These are phyloP conservation scores for Furcasterigmium sp. DNA, from an alignment of 2,329 filamentous ascomycete species.

Conservation along the genomic window DNA sequence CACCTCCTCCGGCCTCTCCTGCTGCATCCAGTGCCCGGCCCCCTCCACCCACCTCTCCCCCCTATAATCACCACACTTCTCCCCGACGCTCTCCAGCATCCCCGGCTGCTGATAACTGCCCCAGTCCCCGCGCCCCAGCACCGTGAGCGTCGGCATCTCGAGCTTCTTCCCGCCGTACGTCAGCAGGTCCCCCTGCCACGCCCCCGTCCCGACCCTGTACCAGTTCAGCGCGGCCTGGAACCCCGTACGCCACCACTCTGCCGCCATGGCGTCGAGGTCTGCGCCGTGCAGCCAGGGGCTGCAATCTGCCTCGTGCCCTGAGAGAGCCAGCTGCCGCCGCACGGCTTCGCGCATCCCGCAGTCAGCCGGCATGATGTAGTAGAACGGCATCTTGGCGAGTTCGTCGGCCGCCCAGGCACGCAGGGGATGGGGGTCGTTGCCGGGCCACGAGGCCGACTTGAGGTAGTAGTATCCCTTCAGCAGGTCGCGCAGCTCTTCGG, in stretches of 20 bases:
- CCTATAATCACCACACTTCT: conserved; percentile 41
- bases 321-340: background rate
- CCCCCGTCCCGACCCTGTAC: conserved; percentile 55
- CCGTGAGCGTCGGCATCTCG: conserved; percentile 54
- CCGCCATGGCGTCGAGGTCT: conserved; percentile 54
- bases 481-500: conserved; percentile 50
- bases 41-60: conserved; percentile 48
- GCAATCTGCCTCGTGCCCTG: conserved; percentile 25
- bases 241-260: conserved; percentile 55
- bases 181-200: conserved; percentile 42
- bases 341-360: conserved; percentile 56
- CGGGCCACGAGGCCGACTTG: conserved; percentile 57
- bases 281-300: conserved; percentile 50
- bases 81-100: conserved; percentile 47
- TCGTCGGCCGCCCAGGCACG: conserved; percentile 50
- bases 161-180: conserved; percentile 57
- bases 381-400: conserved; percentile 56
- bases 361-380: conserved; percentile 61
- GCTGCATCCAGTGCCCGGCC: conserved; percentile 67
- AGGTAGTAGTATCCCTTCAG: conserved; percentile 64
- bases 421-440: conserved; percentile 49
- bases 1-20: conserved; percentile 49
- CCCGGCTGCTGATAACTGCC: conserved; percentile 64
- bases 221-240: conserved; percentile 65
- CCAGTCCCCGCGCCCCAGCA: conserved; percentile 62